Evolutionary conservation across 2,329 filamentous ascomycete species (phyloP), one percentile per base, ranked within the genome.

Genomic region (Cordyceps cateniannulata): DNA sequence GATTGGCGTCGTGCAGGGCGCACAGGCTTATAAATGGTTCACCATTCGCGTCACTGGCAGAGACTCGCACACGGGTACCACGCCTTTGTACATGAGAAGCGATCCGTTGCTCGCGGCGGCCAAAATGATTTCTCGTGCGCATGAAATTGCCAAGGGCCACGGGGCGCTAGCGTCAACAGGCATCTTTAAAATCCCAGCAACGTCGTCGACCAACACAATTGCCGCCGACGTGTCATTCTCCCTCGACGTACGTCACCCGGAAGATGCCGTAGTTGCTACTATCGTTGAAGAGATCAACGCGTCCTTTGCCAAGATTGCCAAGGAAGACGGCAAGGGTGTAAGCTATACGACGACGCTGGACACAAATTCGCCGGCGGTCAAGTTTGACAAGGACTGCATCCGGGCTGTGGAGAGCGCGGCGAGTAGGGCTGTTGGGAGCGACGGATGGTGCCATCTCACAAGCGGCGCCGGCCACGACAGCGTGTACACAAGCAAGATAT

Each of bases 141-240:
- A 71, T 62, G 51, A 49, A 3, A 63, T 72, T 7, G 72, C 71
- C 5, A 68, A 68, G 48, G 56, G 61, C 4, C 58, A 63, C 5
- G 64, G 63, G 0, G 73, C 66, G 2, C 53, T 74, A 10, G 65
- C 70, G 18, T 71, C 72, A 1, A 71, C 71, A 1, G 72, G 72
- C 7, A 67, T 71, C 18, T 14, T 74, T n/a, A 64, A 65, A n/a
- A 65, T 65, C n/a, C 67, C 64, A 35, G 85, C 84, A 0, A 85
- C 85, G 7, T 84, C 81, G 48, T 93, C 56, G 86, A 86, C 86
- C 14, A 90, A 91, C 69, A 90, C 88, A 0, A 83, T 90, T 0
- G 85, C 87, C 0, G 85, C 85, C 0, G 71, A 76, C n/a, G 86
- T 89, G 8, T 79, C 76, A 35, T 89, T 89, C 72, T 85, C 80